Percentiles rank a stretch among this genome's conserved stretches.
phyloP scores from a whole-genome alignment of 495 filamentous ascomycete genomes.

The Penicillium canariense region DNA sequence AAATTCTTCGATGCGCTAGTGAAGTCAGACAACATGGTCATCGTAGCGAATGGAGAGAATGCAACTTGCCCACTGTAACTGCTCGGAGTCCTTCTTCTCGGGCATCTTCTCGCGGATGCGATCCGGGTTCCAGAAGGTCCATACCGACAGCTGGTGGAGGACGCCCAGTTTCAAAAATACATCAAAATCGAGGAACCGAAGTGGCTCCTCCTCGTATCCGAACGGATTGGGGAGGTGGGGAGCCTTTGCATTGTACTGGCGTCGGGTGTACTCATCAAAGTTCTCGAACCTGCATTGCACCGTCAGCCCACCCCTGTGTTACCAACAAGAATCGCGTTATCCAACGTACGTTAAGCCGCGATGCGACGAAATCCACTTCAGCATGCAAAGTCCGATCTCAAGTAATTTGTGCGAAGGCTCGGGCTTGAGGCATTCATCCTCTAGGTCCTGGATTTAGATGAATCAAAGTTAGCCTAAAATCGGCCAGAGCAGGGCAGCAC shows the following conservation, averaged over 20 bases:
- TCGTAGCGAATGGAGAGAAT: background rate
- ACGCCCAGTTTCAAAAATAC: constrained; percentile 83
- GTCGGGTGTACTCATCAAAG: constrained; percentile 91
- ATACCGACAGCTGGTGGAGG: constrained; percentile 84
- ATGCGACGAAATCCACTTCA: constrained; percentile 93
- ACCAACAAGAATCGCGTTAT: constrained; percentile 27
- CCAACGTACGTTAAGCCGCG: constrained; percentile 77
- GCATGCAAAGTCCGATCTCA: constrained; percentile 80
- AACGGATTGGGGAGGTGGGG: constrained; percentile 77
- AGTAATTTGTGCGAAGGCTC: constrained; percentile 67
- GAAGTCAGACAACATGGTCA: constrained; percentile 13
- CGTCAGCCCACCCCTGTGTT: constrained; percentile 3
- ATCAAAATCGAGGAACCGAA: constrained; percentile 77
- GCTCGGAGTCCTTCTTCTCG: constrained; percentile 75
- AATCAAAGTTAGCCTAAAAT: constrained; percentile 5
- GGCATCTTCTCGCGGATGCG: constrained; percentile 83
- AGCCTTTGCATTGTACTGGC: constrained; percentile 83
- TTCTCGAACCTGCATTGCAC: constrained; percentile 63
- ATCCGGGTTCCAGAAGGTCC: constrained; percentile 84
- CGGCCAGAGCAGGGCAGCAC: background rate
- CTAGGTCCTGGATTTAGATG: constrained; percentile 65
- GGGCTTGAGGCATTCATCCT: constrained; percentile 80
- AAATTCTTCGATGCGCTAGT: constrained; percentile 86
- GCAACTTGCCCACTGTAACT: constrained; percentile 73
- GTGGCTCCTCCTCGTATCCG: constrained; percentile 69